These are phyloP conservation scores for Juglanconis oblonga DNA, from an alignment of 2,329 filamentous ascomycete genomes.

Conservation along the genomic window DNA sequence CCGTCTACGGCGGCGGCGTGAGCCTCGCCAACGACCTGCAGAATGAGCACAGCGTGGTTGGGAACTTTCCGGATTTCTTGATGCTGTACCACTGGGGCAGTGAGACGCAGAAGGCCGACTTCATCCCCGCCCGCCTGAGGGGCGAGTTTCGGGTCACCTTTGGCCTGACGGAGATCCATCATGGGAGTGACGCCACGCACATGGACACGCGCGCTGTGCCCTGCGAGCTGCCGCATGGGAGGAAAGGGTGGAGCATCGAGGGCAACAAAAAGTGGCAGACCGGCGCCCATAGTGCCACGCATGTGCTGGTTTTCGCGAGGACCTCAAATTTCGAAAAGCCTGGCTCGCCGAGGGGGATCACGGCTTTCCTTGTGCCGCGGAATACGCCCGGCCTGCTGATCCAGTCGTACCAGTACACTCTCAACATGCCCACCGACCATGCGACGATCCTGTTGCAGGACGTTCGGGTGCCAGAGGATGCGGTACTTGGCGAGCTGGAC, in stretches of 20 bases:
- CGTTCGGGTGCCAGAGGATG: constrained; percentile 52
- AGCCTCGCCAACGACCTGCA: constrained; percentile 63
- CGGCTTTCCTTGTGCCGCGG: constrained; percentile 57
- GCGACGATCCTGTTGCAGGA: constrained; percentile 56
- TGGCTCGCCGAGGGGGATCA: constrained; percentile 55
- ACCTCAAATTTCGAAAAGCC: constrained; percentile 44
- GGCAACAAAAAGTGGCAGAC: constrained; percentile 66
- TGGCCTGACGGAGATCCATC: constrained; percentile 59
- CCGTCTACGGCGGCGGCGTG: constrained; percentile 43
- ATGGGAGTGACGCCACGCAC: constrained; percentile 62
- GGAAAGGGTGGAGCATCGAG: constrained; percentile 49
- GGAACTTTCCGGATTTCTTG: constrained; percentile 60
- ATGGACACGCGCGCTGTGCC: constrained; percentile 53
- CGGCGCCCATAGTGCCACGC: constrained; percentile 59
- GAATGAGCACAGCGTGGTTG: constrained; percentile 60
- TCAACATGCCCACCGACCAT: constrained; percentile 67
- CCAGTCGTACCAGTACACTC: constrained; percentile 60
- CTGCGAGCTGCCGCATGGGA: constrained; percentile 38
- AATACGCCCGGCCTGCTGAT: constrained; percentile 50
- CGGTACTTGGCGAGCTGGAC: constrained; percentile 50
- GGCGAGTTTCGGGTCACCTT: constrained; percentile 58
- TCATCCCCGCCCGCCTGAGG: constrained; percentile 50
- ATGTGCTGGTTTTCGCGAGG: constrained; percentile 60
- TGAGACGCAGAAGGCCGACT: constrained; percentile 48
- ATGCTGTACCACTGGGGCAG: constrained; percentile 62